phyloP scores from a whole-genome alignment of 371 early-diverging fungal species.

The Basidiobolus meristosporus region DNA sequence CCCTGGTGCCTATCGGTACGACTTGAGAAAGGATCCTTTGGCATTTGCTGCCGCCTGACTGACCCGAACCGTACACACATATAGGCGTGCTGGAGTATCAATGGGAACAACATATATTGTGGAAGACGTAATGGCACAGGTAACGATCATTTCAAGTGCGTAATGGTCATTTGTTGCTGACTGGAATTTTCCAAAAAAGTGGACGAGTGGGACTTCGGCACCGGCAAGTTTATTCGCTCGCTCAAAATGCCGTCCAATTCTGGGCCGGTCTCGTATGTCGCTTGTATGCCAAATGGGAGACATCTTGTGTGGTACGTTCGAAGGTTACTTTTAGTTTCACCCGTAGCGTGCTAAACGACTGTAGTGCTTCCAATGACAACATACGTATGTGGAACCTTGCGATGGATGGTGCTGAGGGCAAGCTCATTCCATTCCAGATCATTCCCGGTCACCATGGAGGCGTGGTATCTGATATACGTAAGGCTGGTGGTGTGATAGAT shows the following conservation, averaged over 20 bases:
- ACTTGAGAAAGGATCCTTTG: neutral
- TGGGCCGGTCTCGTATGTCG: conserved; percentile 71
- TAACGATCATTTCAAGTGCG: conserved; percentile 3
- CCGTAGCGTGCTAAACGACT: neutral
- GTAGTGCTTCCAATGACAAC: conserved; percentile 80
- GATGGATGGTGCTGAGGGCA: conserved; percentile 11
- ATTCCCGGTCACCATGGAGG: conserved; percentile 85
- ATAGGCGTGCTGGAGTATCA: conserved; percentile 69
- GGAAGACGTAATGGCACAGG: conserved; percentile 66
- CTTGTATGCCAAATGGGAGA: conserved; percentile 54
- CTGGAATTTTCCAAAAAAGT: conserved; percentile 16
- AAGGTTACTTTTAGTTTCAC: too few species aligned
- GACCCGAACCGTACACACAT: neutral
- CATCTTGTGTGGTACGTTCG: conserved; percentile 57
- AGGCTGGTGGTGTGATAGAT: too few species aligned
- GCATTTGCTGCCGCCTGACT: neutral
- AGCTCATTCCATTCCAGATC: conserved; percentile 65
- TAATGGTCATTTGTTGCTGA: neutral
- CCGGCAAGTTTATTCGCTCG: conserved; percentile 38
- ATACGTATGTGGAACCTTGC: conserved; percentile 71
- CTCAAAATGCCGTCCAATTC: conserved; percentile 76
- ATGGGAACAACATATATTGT: conserved; percentile 48
- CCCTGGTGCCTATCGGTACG: conserved; percentile 77
- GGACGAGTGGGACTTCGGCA: conserved; percentile 72
- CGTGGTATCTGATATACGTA: conserved; percentile 55